Percentiles rank a stretch among this genome's conserved stretches.
Conservation (phyloP, 345 rosid genomes). For the Zanthoxylum bungeanum region DNA sequence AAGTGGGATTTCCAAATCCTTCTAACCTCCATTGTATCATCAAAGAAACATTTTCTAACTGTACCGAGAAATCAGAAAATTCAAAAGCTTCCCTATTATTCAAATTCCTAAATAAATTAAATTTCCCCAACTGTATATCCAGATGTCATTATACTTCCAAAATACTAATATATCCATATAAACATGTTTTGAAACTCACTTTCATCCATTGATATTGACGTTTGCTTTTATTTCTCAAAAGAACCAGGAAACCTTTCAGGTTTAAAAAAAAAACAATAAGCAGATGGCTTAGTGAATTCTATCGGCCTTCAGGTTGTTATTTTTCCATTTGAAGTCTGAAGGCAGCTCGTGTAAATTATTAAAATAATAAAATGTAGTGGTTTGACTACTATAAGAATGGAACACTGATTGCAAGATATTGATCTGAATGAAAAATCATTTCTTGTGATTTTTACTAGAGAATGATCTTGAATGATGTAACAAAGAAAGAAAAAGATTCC, state of each 20-base stretch:
- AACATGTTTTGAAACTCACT: not conserved
- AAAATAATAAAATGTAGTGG: not conserved
- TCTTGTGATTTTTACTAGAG: not conserved
- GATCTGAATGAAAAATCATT: not conserved
- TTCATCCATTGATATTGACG: too few species aligned
- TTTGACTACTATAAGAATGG: not conserved
- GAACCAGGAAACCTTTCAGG: not conserved
- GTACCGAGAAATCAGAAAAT: too few species aligned
- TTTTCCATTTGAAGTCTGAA: not conserved
- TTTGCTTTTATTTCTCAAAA: too few species aligned
- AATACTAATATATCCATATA: not conserved
- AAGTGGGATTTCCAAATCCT: not conserved
- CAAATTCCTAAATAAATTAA: too few species aligned
- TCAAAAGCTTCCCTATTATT: too few species aligned
- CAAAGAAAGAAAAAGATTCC: not conserved
- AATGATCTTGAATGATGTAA: not conserved
- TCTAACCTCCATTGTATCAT: too few species aligned
- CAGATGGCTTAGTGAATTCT: not conserved
- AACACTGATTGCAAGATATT: too few species aligned
- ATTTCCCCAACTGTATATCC: not conserved
- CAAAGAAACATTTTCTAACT: too few species aligned
- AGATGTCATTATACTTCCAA: not conserved
- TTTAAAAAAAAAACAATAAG: not conserved
- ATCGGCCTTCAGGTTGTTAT: not conserved
- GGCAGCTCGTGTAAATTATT: not conserved